Base-by-base conservation (phyloP, 2,329 filamentous ascomycete species). In the Paramyrothecium roridum region DNA sequence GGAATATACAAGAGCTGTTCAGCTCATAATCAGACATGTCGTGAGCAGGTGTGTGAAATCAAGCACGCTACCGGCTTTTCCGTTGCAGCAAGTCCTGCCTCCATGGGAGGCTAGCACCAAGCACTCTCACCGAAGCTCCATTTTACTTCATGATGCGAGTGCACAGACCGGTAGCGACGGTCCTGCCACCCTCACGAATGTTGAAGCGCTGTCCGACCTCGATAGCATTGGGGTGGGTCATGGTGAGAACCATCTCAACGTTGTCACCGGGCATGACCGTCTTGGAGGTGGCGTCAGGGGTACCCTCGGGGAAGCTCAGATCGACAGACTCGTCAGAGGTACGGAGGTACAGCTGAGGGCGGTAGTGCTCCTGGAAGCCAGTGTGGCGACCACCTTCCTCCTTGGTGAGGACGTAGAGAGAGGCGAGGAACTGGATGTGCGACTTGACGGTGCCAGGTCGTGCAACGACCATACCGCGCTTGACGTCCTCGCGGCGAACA, bases 231-330 rank as follows among this genome's bases (percentile, higher is more conserved):
- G 93, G 91, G 76, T 89, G 81, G 76, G 91, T 85, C 70, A 96
- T 87, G 67, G 88, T 85, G 73, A 92, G 89, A 62, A 95, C 80
- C 93, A 99, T 97, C 83, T 99, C 95, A 64, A 96, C 86, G 77
- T 99, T 99, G 84, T 99, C 95, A 75, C 95, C 95, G 52, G 95
- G 95, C 92, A 96, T 96, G 76, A 97, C 88, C 80, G 92, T 89
- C 82, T 91, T 93, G 74, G 78, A 79, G 61, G 81, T 72, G 57
- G 82, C 76, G 66, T 93, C 88, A 73, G 88, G 87, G 59, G 83
- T 88, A 59, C 89, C 90, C 67, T 95, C 93, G 54, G 93, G 91
- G 88, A 93, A 97, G 72, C 81, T 86, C 67, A 99, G 84, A 56
- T 88, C 81, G 68, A 90, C 88, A 21, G 80, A 82, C 81, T 89